These are phyloP conservation scores for Kazachstania sp. DNA, from an alignment of 1,139 yeast species.

Conservation along the genomic window DNA sequence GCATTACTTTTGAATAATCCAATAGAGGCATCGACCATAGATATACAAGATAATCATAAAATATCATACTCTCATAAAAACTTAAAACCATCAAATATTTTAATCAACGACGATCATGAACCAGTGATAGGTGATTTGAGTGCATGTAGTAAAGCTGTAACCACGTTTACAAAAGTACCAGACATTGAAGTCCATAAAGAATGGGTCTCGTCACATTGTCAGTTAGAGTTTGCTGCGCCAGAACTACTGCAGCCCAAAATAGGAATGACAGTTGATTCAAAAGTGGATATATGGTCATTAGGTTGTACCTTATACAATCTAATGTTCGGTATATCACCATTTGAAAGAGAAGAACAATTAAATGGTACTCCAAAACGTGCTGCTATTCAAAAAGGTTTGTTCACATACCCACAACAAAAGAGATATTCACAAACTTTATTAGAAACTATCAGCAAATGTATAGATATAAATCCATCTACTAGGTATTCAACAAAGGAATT, in stretches of 20 bases:
- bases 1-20: slow-evolving; percentile 10
- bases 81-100: slow-evolving; percentile 79
- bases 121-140: slow-evolving; percentile 85
- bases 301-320: slow-evolving; percentile 77
- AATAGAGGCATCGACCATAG: slow-evolving; percentile 11
- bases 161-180: slow-evolving; percentile 47
- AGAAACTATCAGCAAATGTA: slow-evolving; percentile 49
- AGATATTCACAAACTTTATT: slow-evolving; percentile 49
- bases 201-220: slow-evolving; percentile 76
- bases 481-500: slow-evolving; percentile 56
- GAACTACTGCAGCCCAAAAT: slow-evolving; percentile 74
- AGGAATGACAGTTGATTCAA: slow-evolving; percentile 54
- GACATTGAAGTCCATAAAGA: slow-evolving; percentile 74
- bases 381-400: slow-evolving; percentile 69
- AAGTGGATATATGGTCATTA: slow-evolving; percentile 82
- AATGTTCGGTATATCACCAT: slow-evolving; percentile 76
- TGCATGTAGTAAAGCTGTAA: slow-evolving; percentile 60
- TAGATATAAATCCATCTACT: slow-evolving; percentile 47
- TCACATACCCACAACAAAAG: slow-evolving; percentile 49
- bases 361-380: slow-evolving; percentile 75
- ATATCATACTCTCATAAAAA: slow-evolving; percentile 75
- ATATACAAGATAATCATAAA: slow-evolving; percentile 24
- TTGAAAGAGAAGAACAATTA: slow-evolving; percentile 71
- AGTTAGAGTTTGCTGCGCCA: slow-evolving; percentile 84
- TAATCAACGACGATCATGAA: slow-evolving; percentile 63